Evolutionary conservation across 768 basidiomycete genomes (phyloP), one percentile per base, ranked within the genome.

Genomic region (Termitomyces sp.): DNA sequence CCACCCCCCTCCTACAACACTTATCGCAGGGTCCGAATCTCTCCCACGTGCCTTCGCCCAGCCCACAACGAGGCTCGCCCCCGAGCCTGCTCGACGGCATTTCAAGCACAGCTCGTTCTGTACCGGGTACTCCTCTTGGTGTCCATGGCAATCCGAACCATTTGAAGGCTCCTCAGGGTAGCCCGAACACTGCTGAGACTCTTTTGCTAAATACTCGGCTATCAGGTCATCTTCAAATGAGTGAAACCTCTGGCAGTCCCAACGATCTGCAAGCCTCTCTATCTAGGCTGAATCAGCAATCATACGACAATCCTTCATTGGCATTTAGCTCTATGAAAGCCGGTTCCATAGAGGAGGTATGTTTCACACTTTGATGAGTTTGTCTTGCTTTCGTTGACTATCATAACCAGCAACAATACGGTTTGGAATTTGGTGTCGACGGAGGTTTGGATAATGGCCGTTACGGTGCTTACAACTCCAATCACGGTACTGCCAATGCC

Each of bases 51-150:
- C 79, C 75, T 55, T 57, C 68, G 59, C 81, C 88, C 0, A 69
- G 76, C 12, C 89, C 89, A 22, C 86, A 90, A 57, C 82, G 89
- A 43, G 83, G 86, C 22, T 92, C 91, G 16, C 90, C 91, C 32
- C 84, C 84, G 13, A 81, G 81, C 53, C 67, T 83, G 18, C 71
- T 87, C 22, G 89, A 92, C 54, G 76, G 74, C 53, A 69, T 89
- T 54, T 80, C 79, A 36, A 73, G 76, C 36, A 78, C 85, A 32
- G 82, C 88, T 32, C 87, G 90, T 56, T 93, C 91, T 41, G 91
- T 93, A 22, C 91, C 91, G 48, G 90, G 88, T 1, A 92, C 91
- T 3, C 91, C 91, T 22, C 70, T 91, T 7, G 82, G 80, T n/a
- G 63, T 83, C 14, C 78, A 76, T 44, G 76, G 76, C 42, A 71